Percentiles rank a stretch among this genome's conserved stretches.
phyloP scores from a whole-genome alignment of 1,284 basidiomycete genomes.

The Boletus hoseneyae region DNA sequence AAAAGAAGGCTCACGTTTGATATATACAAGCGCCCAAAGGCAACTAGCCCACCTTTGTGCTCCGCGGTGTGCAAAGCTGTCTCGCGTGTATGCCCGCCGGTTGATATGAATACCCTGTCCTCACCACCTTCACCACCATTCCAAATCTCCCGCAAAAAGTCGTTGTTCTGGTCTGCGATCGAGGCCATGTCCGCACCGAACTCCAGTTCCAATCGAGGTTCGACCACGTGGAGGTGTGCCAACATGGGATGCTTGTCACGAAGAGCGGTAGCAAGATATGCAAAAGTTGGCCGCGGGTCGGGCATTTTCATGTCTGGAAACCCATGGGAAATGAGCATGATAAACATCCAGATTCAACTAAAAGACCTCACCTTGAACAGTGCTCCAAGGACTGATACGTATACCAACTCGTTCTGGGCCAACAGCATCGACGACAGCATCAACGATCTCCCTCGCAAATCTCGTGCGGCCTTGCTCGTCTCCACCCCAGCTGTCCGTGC shows the following conservation, averaged over 20 bases:
- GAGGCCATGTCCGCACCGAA: neutral
- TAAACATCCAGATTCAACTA: neutral
- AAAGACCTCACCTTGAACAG: constrained; percentile 24
- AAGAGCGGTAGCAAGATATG: constrained; percentile 37
- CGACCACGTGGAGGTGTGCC: constrained; percentile 57
- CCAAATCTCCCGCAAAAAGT: constrained; percentile 34
- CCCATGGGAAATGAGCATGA: neutral
- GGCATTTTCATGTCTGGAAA: constrained; percentile 24
- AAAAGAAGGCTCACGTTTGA: constrained; percentile 10
- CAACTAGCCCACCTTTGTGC: constrained; percentile 34
- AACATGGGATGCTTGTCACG: constrained; percentile 36
- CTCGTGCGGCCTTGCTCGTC: neutral
- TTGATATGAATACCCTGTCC: constrained; percentile 40
- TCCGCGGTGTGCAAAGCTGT: constrained; percentile 16
- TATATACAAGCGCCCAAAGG: constrained; percentile 40
- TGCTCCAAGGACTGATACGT: constrained; percentile 52
- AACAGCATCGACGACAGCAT: constrained; percentile 34
- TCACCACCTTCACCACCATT: constrained; percentile 15
- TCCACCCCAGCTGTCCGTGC: constrained; percentile 1
- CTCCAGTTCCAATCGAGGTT: constrained; percentile 36
- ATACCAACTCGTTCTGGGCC: constrained; percentile 44
- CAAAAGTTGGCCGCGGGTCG: constrained; percentile 42
- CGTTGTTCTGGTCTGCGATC: neutral
- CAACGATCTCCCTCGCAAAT: constrained; percentile 1
- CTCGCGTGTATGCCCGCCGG: constrained; percentile 35